phyloP scores from a whole-genome alignment of 1,284 basidiomycete genomes.

The Cryptococcus amylolentus region DNA sequence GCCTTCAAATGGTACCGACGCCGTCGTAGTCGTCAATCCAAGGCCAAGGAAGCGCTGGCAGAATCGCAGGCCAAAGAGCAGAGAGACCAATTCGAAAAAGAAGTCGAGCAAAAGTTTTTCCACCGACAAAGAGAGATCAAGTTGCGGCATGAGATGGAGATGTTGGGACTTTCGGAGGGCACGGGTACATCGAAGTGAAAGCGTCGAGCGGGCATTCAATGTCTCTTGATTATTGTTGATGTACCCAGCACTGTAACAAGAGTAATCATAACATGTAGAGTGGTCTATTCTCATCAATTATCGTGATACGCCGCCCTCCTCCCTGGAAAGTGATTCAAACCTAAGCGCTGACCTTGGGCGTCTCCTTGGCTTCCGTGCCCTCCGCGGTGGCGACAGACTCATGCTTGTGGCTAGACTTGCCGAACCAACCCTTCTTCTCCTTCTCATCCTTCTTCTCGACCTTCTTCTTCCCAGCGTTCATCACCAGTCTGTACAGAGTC shows the following conservation, averaged over 20 bases:
- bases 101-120: slow-evolving; percentile 1
- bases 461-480: slow-evolving; percentile 51
- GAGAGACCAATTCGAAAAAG: background rate
- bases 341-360: slow-evolving; percentile 5
- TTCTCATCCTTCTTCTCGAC: slow-evolving; percentile 28
- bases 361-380: slow-evolving; percentile 5
- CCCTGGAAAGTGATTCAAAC: background rate
- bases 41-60: background rate
- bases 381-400: background rate
- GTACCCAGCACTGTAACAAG: background rate
- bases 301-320: background rate
- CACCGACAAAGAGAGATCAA: slow-evolving; percentile 5
- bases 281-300: background rate
- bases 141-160: slow-evolving; percentile 1
- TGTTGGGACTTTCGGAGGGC: background rate
- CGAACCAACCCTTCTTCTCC: slow-evolving; percentile 21
- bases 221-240: background rate
- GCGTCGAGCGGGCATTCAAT: too few relatives aligned
- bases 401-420: slow-evolving; percentile 8
- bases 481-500: slow-evolving; percentile 36
- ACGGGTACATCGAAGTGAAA: background rate
- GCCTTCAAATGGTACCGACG: background rate
- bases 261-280: background rate
- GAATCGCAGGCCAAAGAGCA: background rate
- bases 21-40: background rate